Conservation (phyloP, 768 basidiomycete species). For the Kwoniella botswanensis region DNA sequence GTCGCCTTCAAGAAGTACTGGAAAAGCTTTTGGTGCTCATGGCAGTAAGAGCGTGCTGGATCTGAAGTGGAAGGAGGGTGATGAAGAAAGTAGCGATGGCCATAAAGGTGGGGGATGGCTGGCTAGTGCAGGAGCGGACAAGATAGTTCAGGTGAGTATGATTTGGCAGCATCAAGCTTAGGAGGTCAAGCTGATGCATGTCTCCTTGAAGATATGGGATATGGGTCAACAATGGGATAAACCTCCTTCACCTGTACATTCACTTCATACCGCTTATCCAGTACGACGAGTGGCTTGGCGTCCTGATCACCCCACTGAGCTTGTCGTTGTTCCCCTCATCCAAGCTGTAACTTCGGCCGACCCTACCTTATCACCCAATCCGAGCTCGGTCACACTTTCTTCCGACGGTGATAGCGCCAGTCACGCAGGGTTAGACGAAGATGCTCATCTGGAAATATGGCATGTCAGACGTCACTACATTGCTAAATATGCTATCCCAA, state of each 20-base stretch:
- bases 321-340: slow-evolving; percentile 49
- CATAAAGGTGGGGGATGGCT: slow-evolving; percentile 48
- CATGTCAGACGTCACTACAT: slow-evolving; percentile 54
- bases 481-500: slow-evolving; percentile 50
- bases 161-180: not conserved
- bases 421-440: slow-evolving; percentile 29
- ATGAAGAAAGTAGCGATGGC: slow-evolving; percentile 23
- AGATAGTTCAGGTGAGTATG: slow-evolving; percentile 52
- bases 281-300: slow-evolving; percentile 53
- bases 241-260: slow-evolving; percentile 46
- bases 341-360: slow-evolving; percentile 23
- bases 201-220: slow-evolving; percentile 53
- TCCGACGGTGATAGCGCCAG: not conserved
- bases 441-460: slow-evolving; percentile 56
- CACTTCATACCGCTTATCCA: slow-evolving; percentile 49
- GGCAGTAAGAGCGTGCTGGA: slow-evolving; percentile 53
- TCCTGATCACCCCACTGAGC: slow-evolving; percentile 52
- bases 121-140: slow-evolving; percentile 54
- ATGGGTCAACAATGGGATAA: slow-evolving; percentile 48
- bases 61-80: slow-evolving; percentile 52
- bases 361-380: slow-evolving; percentile 6
- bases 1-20: slow-evolving; percentile 32
- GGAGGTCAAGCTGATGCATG: not conserved
- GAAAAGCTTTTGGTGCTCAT: slow-evolving; percentile 53
- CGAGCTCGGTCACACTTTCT: not conserved